These are phyloP conservation scores for Cladobotryum mycophilum DNA, from an alignment of 2,329 filamentous ascomycete species.

Conservation along the genomic window DNA sequence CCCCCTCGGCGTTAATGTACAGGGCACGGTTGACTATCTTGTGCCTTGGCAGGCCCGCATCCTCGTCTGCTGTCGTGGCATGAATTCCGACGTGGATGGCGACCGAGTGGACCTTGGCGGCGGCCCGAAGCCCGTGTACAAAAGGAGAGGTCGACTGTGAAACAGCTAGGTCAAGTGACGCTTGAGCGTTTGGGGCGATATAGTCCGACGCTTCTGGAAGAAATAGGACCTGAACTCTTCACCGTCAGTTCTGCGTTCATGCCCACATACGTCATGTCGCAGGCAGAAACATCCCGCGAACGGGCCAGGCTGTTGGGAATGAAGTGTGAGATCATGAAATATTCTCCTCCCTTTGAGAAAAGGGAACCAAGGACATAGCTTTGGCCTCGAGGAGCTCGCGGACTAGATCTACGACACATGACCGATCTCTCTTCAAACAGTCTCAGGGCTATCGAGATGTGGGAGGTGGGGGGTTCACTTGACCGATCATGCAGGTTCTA, in stretches of 20 bases:
- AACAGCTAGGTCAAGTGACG: constrained; percentile 65
- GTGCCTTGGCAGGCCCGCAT: constrained; percentile 13
- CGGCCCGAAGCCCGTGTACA: constrained; percentile 64
- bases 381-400: no score
- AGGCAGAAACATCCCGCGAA: neutral
- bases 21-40: constrained; percentile 47
- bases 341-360: no score
- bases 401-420: no score
- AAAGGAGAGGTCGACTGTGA: constrained; percentile 64
- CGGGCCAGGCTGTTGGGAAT: no score
- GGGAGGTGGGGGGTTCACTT: no score
- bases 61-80: constrained; percentile 43
- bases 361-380: no score
- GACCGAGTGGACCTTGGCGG: constrained; percentile 57
- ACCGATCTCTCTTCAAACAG: no score
- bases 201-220: constrained; percentile 91
- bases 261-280: constrained; percentile 17
- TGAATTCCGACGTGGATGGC: constrained; percentile 86
- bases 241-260: constrained; percentile 5
- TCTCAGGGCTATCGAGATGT: no score
- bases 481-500: no score
- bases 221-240: constrained; percentile 60
- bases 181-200: constrained; percentile 62
- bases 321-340: no score
- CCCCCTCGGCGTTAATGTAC: constrained; percentile 42